Evolutionary conservation across 1,284 basidiomycete species (phyloP).

Genomic region (Lentinus polychrous): DNA sequence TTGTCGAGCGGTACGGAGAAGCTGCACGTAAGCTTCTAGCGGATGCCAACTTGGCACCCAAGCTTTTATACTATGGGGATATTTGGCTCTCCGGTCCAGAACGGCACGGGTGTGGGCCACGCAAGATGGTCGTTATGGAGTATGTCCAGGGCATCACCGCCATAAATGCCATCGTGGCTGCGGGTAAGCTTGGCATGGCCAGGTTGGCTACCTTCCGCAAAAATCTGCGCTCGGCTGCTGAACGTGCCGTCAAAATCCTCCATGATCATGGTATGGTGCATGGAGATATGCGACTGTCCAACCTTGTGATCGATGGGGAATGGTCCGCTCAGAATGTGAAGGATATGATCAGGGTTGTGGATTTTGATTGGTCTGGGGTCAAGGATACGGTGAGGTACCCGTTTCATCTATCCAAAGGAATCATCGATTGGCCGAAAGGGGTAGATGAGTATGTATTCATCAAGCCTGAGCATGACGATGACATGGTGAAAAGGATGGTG

Average conservation of each 20-base stretch:
- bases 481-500: too few relatives aligned
- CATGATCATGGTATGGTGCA: conserved; percentile 9
- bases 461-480: too few relatives aligned
- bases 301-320: conserved; percentile 7
- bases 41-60: conserved; percentile 11
- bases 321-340: neutral
- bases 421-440: neutral
- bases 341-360: conserved; percentile 9
- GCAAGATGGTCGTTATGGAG: conserved; percentile 9
- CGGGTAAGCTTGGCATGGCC: too few relatives aligned
- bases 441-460: too few relatives aligned
- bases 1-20: too few relatives aligned
- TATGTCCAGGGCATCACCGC: neutral
- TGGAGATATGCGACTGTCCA: conserved; percentile 19
- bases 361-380: conserved; percentile 22
- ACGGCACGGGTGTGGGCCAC: neutral
- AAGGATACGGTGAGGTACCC: conserved; percentile 17
- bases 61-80: conserved; percentile 13
- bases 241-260: neutral
- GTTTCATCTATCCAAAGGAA: conserved; percentile 7
- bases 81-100: neutral
- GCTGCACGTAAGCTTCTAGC: conserved; percentile 18
- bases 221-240: too few relatives aligned
- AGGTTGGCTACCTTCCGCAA: too few relatives aligned
- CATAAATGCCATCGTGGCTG: too few relatives aligned